Base-by-base conservation (phyloP, 106 monocot species). In the Dendrobium huoshanense region DNA sequence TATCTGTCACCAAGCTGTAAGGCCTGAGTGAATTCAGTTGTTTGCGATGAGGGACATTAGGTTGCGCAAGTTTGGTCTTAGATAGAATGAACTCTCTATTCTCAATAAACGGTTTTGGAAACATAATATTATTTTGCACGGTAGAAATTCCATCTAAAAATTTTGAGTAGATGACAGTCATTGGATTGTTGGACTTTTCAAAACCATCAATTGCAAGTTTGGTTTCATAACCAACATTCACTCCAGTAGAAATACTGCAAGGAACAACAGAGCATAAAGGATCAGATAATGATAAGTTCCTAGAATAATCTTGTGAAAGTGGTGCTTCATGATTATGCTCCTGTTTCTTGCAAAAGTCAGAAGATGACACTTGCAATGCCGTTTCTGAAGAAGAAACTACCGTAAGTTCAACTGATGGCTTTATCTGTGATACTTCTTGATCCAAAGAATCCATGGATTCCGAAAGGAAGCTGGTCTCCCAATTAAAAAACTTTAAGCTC, bases 251-350 rank as follows among this genome's bases (percentile, higher is more conserved):
- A 75, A 95, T 79, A 73, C 92, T 95, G 77, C 93, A 93, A 51
- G 95, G 95, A 70, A 95, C 95, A 47, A 89, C 24, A 56, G 95
- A 95, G 87, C 91, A 95, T 79, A 95, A 79, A 82, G 88, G 82
- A 88, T 95, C 91, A 24, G 82, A 31, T 13, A 43, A 75, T 55
- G 81, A 67, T 74, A 78, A 81, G 81, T 6, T 77, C 31, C 59
- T 58, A 20, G 68, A 61, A 74, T 79, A 27, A 80, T 85, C 83
- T 78, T 79, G 82, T 59, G 87, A 86, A 61, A 33, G 54, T 48
- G 33, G n/a, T 74, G 54, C 64, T 59, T 81, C 88, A 78, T 83
- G 47, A 67, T 20, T 51, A 33, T n/a, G 41, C 74, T 77, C 55
- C 41, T 43, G 80, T 80, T 80, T 79, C 22, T 54, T 22, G 75